These are phyloP conservation scores for Silene latifolia DNA, from an alignment of 148 eudicot genomes.

Conservation along the genomic window DNA sequence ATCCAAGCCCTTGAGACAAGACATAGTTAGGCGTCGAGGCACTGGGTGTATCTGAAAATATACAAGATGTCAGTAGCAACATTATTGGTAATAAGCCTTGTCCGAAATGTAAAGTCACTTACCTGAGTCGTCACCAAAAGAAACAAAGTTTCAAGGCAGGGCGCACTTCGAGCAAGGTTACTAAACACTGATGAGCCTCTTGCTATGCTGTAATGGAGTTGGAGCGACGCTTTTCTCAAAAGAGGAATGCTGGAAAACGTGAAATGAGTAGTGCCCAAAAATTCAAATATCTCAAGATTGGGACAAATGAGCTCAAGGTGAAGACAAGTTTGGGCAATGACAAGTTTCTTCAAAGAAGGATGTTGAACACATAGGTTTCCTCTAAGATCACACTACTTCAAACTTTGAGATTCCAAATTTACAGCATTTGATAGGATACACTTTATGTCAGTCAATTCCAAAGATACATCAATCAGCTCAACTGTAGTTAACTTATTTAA, in stretches of 20 bases:
- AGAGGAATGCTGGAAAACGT: background rate
- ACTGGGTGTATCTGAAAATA: background rate
- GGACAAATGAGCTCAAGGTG: background rate
- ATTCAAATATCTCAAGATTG: background rate
- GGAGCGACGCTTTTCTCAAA: background rate
- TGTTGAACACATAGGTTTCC: background rate
- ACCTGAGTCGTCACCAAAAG: background rate
- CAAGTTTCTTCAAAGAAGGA: conserved; percentile 7
- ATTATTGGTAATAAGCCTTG: background rate
- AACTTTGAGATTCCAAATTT: conserved; percentile 2
- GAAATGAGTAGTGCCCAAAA: background rate
- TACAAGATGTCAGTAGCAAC: background rate
- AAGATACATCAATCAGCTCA: background rate
- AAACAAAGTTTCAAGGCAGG: background rate
- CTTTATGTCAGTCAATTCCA: background rate
- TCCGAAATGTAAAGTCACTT: background rate
- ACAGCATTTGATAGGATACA: background rate
- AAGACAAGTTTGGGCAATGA: background rate
- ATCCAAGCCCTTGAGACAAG: background rate
- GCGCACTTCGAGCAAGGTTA: background rate
- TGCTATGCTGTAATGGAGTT: background rate
- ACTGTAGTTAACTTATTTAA: background rate
- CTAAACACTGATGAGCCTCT: background rate
- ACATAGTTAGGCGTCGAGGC: background rate
- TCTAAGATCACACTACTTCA: background rate